A percentile compares a stretch with the other conserved stretches of the same genome.
Conservation (phyloP, 768 basidiomycete species). For the Agaricus subrufescens region DNA sequence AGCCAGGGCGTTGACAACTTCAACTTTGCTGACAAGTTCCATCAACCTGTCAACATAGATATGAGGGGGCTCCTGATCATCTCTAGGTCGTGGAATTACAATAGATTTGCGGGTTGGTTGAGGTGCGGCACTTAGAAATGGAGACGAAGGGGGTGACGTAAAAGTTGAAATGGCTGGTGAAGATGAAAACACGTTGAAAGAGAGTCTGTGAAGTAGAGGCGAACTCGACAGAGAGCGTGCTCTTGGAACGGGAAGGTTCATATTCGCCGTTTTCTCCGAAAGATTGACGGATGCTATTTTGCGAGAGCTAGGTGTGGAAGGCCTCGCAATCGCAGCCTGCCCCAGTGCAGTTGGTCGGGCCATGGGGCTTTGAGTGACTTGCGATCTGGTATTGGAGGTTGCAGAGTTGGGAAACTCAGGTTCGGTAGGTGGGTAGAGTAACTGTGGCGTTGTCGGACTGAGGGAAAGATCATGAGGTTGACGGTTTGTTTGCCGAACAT, state of each 20-base stretch:
- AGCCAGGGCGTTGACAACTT: conserved; percentile 77
- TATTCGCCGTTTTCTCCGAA: conserved; percentile 14
- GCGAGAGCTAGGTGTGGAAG: background rate
- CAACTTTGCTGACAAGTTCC: conserved; percentile 64
- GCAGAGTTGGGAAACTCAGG: background rate
- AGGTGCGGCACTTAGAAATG: conserved; percentile 15
- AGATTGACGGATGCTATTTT: conserved; percentile 11
- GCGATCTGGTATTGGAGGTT: conserved; percentile 6
- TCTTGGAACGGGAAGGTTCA: conserved; percentile 14
- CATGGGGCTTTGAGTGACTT: conserved; percentile 14
- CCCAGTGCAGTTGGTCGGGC: conserved; percentile 2
- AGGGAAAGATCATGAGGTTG: conserved; percentile 3
- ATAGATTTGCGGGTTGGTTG: conserved; percentile 23
- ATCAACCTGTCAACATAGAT: conserved; percentile 63
- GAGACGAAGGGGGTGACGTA: conserved; percentile 12
- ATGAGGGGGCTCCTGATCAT: conserved; percentile 63
- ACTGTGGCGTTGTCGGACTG: background rate
- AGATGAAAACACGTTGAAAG: conserved; percentile 57
- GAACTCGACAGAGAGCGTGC: conserved; percentile 58
- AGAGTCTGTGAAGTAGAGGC: conserved; percentile 65
- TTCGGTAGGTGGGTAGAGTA: background rate
- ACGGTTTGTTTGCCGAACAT: background rate
- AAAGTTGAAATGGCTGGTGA: conserved; percentile 24
- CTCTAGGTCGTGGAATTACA: conserved; percentile 44
- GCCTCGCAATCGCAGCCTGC: background rate